Percentiles rank a stretch among this genome's conserved stretches.
Evolutionary conservation across 2,329 filamentous ascomycete genomes (phyloP).

Genomic region (Trichoderma aggressivum): DNA sequence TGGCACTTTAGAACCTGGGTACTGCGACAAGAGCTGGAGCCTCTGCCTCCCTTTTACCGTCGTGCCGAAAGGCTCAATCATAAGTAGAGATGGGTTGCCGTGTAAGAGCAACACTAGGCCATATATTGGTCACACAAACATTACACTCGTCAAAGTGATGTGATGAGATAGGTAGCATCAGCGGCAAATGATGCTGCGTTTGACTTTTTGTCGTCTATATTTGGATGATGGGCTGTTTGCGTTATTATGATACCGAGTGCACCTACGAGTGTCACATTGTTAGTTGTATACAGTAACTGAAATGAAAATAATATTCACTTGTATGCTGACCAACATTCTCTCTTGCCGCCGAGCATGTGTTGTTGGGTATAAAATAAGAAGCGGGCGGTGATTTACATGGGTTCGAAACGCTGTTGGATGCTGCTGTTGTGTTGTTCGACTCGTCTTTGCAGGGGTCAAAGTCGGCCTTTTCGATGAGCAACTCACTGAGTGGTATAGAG

Average conservation of each 20-base stretch:
- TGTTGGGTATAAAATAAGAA: background rate
- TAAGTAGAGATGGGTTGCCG: background rate
- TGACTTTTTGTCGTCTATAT: background rate
- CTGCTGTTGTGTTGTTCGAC: background rate
- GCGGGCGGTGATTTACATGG: background rate
- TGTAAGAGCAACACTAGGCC: background rate
- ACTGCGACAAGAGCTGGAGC: constrained; percentile 20
- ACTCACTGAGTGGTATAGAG: background rate
- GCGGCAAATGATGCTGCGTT: background rate
- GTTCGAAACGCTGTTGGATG: background rate
- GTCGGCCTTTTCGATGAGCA: background rate
- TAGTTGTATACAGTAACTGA: background rate
- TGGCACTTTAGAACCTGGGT: constrained; percentile 20
- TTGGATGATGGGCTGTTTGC: background rate
- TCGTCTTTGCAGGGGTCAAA: background rate
- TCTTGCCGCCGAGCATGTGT: background rate
- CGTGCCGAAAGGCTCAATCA: constrained; percentile 3
- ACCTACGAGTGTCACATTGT: background rate
- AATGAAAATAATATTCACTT: background rate
- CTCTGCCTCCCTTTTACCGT: constrained; percentile 19
- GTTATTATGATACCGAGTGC: constrained; percentile 3
- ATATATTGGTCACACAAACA: background rate
- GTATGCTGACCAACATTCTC: background rate
- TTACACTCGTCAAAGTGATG: background rate
- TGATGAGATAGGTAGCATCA: background rate